Evolutionary conservation across 768 basidiomycete genomes (phyloP).

Genomic region (Lentinula guzmanii): DNA sequence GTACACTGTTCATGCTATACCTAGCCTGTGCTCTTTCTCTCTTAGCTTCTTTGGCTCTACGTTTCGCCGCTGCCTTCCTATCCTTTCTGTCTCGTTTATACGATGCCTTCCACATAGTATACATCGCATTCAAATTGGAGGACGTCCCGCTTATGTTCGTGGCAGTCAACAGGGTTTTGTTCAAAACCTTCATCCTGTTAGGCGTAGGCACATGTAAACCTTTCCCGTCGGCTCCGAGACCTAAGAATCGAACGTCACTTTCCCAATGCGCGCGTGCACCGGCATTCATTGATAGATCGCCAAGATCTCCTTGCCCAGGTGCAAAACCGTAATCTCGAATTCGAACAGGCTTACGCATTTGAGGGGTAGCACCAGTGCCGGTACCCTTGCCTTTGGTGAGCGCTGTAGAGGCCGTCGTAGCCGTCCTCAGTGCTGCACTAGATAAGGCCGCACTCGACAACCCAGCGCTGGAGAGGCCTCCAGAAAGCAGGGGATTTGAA

Average conservation of each 20-base stretch:
- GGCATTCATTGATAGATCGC: not conserved
- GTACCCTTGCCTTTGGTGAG: not conserved
- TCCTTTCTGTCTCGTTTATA: constrained; percentile 1
- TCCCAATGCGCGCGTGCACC: not conserved
- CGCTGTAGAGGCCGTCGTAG: not conserved
- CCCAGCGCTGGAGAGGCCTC: not conserved
- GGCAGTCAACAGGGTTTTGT: not conserved
- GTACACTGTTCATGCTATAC: constrained; percentile 27
- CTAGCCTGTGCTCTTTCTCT: not conserved
- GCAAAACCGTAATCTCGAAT: not conserved
- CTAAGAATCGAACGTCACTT: not conserved
- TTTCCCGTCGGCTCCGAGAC: constrained; percentile 1
- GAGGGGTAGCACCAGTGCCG: not conserved
- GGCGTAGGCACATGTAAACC: constrained; percentile 3
- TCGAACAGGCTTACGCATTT: not conserved
- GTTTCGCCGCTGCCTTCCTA: not conserved
- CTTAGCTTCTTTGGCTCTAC: not conserved
- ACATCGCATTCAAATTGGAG: not conserved
- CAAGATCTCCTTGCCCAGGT: not conserved
- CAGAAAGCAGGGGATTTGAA: not conserved
- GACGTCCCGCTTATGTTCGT: not conserved
- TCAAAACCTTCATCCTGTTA: constrained; percentile 1
- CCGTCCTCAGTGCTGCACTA: not conserved
- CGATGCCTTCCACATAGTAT: not conserved
- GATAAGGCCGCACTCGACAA: not conserved